Evolutionary conservation across 345 rosid species (phyloP).

Genomic region (Gossypium raimondii): DNA sequence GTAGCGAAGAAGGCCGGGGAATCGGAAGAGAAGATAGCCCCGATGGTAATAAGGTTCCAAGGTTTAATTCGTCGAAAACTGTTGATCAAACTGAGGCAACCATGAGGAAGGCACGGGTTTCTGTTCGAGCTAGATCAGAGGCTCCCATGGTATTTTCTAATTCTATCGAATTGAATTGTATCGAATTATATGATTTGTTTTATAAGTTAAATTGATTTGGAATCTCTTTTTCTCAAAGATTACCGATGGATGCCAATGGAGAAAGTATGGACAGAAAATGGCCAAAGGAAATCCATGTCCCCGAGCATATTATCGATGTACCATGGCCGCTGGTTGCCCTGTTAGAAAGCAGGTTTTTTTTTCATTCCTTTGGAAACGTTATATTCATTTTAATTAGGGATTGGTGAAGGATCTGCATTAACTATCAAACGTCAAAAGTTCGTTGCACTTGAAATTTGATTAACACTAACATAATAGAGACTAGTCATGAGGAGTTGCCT

Average conservation of each 20-base stretch:
- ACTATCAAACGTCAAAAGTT: neutral
- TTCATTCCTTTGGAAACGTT: neutral
- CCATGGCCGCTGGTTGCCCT: constrained; percentile 83
- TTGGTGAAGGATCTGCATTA: neutral
- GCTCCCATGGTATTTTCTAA: constrained; percentile 24
- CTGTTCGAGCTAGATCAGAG: constrained; percentile 63
- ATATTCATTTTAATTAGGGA: neutral
- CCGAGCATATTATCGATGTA: constrained; percentile 76
- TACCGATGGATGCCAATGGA: constrained; percentile 77
- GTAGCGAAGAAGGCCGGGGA: constrained; percentile 25
- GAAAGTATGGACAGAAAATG: constrained; percentile 78
- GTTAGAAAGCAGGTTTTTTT: constrained; percentile 63
- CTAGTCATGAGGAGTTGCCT: neutral
- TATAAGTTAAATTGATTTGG: neutral
- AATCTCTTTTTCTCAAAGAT: constrained; percentile 27
- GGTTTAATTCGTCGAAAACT: constrained; percentile 38
- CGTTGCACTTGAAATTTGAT: neutral
- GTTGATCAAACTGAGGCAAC: constrained; percentile 66
- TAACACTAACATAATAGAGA: neutral
- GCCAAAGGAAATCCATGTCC: constrained; percentile 79
- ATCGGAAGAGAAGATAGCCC: constrained; percentile 29
- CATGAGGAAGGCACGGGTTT: constrained; percentile 67
- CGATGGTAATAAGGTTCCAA: constrained; percentile 26
- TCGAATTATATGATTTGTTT: neutral
- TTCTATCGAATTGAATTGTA: neutral